Conservation (phyloP, 768 basidiomycete genomes). For the Rhodotorula toruloides region DNA sequence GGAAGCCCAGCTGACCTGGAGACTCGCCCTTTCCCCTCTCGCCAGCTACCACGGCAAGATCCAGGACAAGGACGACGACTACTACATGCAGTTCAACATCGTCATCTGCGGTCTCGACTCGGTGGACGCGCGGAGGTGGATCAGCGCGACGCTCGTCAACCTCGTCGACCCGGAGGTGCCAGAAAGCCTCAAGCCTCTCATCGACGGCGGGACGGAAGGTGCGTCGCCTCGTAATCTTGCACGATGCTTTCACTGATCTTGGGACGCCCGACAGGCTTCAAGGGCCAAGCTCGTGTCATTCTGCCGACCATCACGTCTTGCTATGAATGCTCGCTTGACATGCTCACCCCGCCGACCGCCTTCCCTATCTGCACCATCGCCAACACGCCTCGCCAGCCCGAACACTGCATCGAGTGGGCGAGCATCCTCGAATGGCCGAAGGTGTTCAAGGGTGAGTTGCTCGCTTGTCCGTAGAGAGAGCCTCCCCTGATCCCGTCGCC, state of each 20-base stretch:
- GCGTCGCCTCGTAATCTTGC: conserved; percentile 9
- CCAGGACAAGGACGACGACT: conserved; percentile 91
- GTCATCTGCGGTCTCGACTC: conserved; percentile 97
- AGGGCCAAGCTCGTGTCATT: conserved; percentile 95
- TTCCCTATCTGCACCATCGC: conserved; percentile 99
- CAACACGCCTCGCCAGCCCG: conserved; percentile 93
- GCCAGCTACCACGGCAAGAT: conserved; percentile 90
- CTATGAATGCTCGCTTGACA: conserved; percentile 96
- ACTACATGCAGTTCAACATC: conserved; percentile 94
- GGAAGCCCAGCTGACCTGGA: no score
- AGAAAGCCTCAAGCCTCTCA: conserved; percentile 90
- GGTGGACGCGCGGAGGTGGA: conserved; percentile 95
- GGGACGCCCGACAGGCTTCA: conserved; percentile 78
- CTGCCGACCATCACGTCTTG: conserved; percentile 91
- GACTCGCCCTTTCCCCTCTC: neutral
- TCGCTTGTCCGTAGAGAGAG: neutral
- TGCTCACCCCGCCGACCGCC: conserved; percentile 93
- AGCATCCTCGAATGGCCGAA: conserved; percentile 98
- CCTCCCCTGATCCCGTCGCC: neutral
- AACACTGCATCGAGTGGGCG: conserved; percentile 99
- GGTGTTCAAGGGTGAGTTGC: conserved; percentile 67
- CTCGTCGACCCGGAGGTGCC: conserved; percentile 88
- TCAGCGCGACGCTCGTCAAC: conserved; percentile 93
- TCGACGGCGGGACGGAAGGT: conserved; percentile 99
- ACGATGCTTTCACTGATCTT: neutral